Evolutionary conservation across 2,329 filamentous ascomycete genomes (phyloP), one percentile per base, ranked within the genome.

Genomic region (Cladosporium austrohemisphaericum): DNA sequence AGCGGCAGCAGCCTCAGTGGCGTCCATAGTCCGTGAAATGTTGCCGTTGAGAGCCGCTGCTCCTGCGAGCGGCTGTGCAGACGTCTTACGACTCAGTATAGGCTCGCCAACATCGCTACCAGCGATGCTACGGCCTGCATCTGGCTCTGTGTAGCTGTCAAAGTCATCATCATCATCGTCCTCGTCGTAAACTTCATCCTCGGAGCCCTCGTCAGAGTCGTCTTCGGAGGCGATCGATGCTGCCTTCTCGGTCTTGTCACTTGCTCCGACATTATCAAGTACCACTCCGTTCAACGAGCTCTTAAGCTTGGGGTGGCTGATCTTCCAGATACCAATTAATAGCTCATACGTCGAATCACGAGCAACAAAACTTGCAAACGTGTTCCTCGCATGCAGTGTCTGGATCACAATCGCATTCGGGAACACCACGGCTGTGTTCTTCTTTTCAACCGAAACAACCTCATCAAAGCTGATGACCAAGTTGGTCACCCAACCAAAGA

Each of bases 381-480:
- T 84, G 63, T 98, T 93, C 57, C 93, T 90, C 35, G 93, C 90
- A 65, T 98, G 93, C 10, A 97, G 74, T 0, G 93, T 98, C 41
- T 94, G 90, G 35, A 98, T 95, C 71, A 95, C 93, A 49, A 98
- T 87, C 3, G 92, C 94, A 64, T 98, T 98, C 52, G 94, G 95
- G 71, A 98, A 97, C 1, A 98, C 77, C 52, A 98, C 78, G 1
- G 93, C 93, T 0, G 93, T 98, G 65, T 84, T 96, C 67, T 95
- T 87, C 73, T 97, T 97, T 70, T 98, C 93, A 6, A 98, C 87
- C 1, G 92, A 90, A 16, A 97, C 88, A 51, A 98, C 88, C 68
- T 98, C 93, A 64, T 98, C 93, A 65, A 98, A 98, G 67, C 90
- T 94, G 74, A 98, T 95, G 45, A 98, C 92, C 33, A 98, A 75